phyloP scores from a whole-genome alignment of 1,284 basidiomycete species.

The Moesziomyces parantarcticus region DNA sequence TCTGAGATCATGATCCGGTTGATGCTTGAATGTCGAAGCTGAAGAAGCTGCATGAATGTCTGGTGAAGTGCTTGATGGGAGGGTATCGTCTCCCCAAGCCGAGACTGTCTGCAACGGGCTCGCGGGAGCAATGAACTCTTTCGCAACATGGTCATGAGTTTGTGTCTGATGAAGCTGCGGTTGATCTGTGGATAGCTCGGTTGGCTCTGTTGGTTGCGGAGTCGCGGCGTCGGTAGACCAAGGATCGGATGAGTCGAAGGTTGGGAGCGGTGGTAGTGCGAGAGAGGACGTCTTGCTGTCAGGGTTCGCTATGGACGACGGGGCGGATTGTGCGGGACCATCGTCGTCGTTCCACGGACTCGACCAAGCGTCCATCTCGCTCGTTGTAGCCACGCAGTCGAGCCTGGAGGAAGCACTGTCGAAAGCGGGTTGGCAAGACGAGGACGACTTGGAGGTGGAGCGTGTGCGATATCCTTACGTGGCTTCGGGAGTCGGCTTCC shows the following conservation, averaged over 20 bases:
- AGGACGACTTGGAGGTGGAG: background rate
- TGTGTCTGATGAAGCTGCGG: background rate
- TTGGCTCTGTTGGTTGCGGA: slow-evolving; percentile 1
- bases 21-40: background rate
- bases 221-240: slow-evolving; percentile 19
- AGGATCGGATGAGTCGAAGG: slow-evolving; percentile 38
- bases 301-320: background rate
- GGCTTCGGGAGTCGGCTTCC: slow-evolving; percentile 14
- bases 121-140: background rate
- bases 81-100: background rate
- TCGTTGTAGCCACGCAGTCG: background rate
- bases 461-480: background rate
- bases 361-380: slow-evolving; percentile 45
- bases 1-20: slow-evolving; percentile 4
- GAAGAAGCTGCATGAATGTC: background rate
- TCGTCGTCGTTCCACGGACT: slow-evolving; percentile 43
- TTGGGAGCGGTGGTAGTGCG: slow-evolving; percentile 8
- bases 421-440: background rate
- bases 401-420: background rate
- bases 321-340: background rate
- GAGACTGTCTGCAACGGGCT: background rate
- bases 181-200: background rate
- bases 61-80: background rate
- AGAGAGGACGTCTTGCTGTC: slow-evolving; percentile 2
- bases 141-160: background rate